Conservation (phyloP, 305 asterid species). For the Lippia alba region DNA sequence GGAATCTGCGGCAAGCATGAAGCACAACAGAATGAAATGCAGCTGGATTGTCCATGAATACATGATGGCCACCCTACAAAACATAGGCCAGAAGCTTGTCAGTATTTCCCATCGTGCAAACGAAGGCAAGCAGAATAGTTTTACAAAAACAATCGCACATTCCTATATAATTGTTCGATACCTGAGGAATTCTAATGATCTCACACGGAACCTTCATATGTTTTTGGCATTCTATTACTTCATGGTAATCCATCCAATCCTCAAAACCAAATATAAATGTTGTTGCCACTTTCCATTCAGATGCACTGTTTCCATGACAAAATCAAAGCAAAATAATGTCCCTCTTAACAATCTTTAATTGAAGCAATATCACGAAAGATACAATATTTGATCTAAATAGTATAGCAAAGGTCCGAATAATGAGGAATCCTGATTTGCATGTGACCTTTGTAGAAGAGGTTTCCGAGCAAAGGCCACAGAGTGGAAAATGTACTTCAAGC, state of each 20-base stretch:
- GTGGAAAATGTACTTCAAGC: constrained; percentile 82
- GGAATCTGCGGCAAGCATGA: constrained; percentile 68
- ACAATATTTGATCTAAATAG: too few species aligned
- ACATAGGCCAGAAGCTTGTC: constrained; percentile 6
- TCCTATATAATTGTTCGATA: background rate
- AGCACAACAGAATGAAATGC: constrained; percentile 80
- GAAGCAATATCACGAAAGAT: too few species aligned
- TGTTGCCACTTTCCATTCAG: constrained; percentile 90
- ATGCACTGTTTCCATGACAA: constrained; percentile 53
- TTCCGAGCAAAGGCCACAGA: constrained; percentile 86
- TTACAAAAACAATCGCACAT: too few species aligned
- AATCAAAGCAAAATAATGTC: background rate
- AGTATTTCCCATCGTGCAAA: too few species aligned
- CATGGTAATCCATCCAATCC: constrained; percentile 90
- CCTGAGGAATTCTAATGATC: constrained; percentile 82
- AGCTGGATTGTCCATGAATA: constrained; percentile 68
- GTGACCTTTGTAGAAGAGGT: constrained; percentile 62
- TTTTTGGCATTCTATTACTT: constrained; percentile 78
- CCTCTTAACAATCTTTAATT: background rate
- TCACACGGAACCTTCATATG: constrained; percentile 83
- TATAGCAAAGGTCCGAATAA: too few species aligned
- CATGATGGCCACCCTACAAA: constrained; percentile 79
- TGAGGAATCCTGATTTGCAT: too few species aligned
- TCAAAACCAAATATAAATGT: constrained; percentile 78
- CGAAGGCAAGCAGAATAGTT: constrained; percentile 4